Base-by-base conservation (phyloP, 345 rosid species). In the Rhodomyrtus tomentosa region DNA sequence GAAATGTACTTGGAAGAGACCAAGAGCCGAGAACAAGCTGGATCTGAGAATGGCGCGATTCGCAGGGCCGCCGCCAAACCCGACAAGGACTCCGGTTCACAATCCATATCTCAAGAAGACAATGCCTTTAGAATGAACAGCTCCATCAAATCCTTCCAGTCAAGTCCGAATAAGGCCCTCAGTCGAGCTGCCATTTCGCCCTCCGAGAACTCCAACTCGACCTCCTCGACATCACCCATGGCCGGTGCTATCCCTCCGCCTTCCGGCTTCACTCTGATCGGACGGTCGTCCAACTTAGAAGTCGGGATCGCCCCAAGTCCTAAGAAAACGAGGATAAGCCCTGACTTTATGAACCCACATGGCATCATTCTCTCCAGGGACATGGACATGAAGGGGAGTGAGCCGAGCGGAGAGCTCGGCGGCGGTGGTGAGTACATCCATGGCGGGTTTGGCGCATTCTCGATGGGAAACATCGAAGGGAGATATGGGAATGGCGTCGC, bases 1-100 rank as follows among this genome's bases (percentile, higher is more conserved):
- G 95, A 95, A 81, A 90, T 95, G 94, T 95, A 95, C 88, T 0
- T 58, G 83, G 98, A 94, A 83, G 98, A 95, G 87, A 85, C 89
- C 72, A 87, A 92, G 84, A 90, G 82, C 58, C 88, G 88, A 49
- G 92, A 89, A 51, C 89, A 59, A 81, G 88, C 54, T 16, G 89
- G 85, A 42, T 68, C 79, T 16, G 79, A 68, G 79, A 68, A 18
- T 5, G 79, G 45, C 24, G 10, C 45, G 45, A 32, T 40, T 18
- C 24, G 79, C 79, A 68, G 79, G 6, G 62, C 86, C 2, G 86
- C 82, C n/a, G 86, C 83, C 55, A 87, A 81, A 45, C 15, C 72
- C 53, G 86, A 53, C 85, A 87, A 86, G 25, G 83, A 55, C 12
- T 88, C 79, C 73, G 80, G 59, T 14, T 42, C 83, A 11, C 15